Evolutionary conservation across 208 protist species (phyloP).

Genomic region (Trypanosoma rangeli): DNA sequence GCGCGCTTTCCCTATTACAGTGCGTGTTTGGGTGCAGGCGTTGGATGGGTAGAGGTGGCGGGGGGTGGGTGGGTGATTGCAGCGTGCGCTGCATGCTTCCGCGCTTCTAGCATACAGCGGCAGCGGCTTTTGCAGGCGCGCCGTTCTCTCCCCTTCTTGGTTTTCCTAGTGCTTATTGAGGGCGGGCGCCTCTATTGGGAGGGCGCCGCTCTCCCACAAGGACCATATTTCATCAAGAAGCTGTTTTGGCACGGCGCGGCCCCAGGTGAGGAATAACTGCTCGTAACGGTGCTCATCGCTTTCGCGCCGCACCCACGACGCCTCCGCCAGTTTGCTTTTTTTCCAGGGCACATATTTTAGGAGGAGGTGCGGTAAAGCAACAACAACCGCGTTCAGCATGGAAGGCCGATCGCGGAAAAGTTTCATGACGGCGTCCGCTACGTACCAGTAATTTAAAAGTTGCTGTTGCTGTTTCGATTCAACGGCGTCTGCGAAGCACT

Average conservation of each 20-base stretch:
- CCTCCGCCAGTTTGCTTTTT: slow-evolving; percentile 4
- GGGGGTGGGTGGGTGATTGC: no score
- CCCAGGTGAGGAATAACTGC: slow-evolving; percentile 18
- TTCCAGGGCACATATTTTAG: slow-evolving; percentile 19
- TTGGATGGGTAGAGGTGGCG: no score
- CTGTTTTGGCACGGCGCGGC: not conserved
- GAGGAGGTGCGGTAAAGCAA: slow-evolving; percentile 21
- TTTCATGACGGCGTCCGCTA: slow-evolving; percentile 22
- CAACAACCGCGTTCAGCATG: slow-evolving; percentile 19
- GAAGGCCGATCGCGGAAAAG: slow-evolving; percentile 4
- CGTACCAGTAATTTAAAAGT: slow-evolving; percentile 22
- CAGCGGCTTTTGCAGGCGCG: no score
- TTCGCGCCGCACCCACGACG: slow-evolving; percentile 12
- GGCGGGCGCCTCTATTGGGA: not conserved
- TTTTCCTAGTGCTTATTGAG: no score
- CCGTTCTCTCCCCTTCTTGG: no score
- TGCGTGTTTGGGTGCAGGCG: no score
- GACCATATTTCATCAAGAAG: slow-evolving; percentile 14
- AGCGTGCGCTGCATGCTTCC: no score
- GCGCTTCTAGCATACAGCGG: no score
- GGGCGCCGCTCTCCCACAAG: slow-evolving; percentile 11
- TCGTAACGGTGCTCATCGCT: slow-evolving; percentile 6
- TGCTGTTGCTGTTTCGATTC: slow-evolving; percentile 1
- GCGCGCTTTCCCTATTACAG: no score
- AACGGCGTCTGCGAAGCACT: slow-evolving; percentile 16